A percentile compares a stretch with the other conserved stretches of the same genome.
Conservation (phyloP, 306 rosid genomes). For the Trifolium pratense region DNA sequence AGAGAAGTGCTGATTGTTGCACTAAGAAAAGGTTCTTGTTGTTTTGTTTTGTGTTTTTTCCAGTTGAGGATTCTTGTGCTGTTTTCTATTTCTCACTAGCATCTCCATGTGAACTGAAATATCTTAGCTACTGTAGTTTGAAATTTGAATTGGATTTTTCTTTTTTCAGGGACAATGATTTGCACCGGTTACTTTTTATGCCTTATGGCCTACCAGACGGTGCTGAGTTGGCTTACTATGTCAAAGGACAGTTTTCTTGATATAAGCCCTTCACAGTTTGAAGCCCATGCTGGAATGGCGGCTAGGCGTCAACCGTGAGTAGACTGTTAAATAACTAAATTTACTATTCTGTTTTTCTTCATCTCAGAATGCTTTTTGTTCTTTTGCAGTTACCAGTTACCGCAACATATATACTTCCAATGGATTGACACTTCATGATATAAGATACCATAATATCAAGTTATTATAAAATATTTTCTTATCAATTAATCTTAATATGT, state of each 20-base stretch:
- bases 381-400: slow-evolving; percentile 78
- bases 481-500: too few species aligned
- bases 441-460: too few species aligned
- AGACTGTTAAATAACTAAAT: slow-evolving; percentile 34
- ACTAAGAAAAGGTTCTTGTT: slow-evolving; percentile 70
- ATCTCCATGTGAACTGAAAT: slow-evolving; percentile 29
- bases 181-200: slow-evolving; percentile 89
- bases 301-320: slow-evolving; percentile 99
- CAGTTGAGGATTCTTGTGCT: slow-evolving; percentile 34
- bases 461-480: too few species aligned
- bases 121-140: slow-evolving; percentile 24
- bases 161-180: slow-evolving; percentile 84
- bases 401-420: slow-evolving; percentile 95
- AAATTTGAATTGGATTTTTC: slow-evolving; percentile 29
- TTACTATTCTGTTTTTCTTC: slow-evolving; percentile 40
- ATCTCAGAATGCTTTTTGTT: slow-evolving; percentile 29
- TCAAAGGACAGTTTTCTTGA: slow-evolving; percentile 85
- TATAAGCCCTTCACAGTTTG: slow-evolving; percentile 97
- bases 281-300: slow-evolving; percentile 99
- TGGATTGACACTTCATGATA: slow-evolving; percentile 96
- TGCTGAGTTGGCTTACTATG: slow-evolving; percentile 92
- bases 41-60: not conserved
- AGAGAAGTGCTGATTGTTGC: slow-evolving; percentile 77
- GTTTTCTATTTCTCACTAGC: slow-evolving; percentile 14
- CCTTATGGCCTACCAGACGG: slow-evolving; percentile 99